Conservation (phyloP, 1,139 yeast genomes). For the Sugiyamaella castrensis region DNA sequence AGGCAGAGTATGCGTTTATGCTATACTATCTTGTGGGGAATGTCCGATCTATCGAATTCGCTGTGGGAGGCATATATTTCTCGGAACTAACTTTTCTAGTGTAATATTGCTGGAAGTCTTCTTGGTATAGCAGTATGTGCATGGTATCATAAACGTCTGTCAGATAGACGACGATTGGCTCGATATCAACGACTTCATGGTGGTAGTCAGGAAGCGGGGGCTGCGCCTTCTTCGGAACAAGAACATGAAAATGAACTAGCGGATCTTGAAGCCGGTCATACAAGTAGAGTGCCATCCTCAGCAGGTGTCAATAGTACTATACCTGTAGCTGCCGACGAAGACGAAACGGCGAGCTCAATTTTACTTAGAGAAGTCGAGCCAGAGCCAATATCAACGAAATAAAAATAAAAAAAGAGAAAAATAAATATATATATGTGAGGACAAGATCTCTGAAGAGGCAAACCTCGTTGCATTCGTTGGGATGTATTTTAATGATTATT, state of each 20-base stretch:
- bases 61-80: background rate
- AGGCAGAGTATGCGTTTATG: no score
- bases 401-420: background rate
- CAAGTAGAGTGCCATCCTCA: conserved; percentile 1
- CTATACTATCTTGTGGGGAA: no score
- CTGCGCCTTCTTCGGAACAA: background rate
- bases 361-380: conserved; percentile 25
- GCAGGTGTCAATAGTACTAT: background rate
- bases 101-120: conserved; percentile 38
- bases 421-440: background rate
- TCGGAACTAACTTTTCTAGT: conserved; percentile 19
- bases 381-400: conserved; percentile 18
- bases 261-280: conserved; percentile 15
- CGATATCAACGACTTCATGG: conserved; percentile 33
- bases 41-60: no score
- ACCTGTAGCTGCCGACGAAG: conserved; percentile 5
- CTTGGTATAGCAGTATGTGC: conserved; percentile 35
- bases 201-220: conserved; percentile 6
- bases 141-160: conserved; percentile 38
- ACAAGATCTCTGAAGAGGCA: no score
- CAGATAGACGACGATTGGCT: conserved; percentile 33
- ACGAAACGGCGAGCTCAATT: conserved; percentile 13
- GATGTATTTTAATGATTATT: no score
- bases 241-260: conserved; percentile 14
- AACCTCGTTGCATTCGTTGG: no score